These are phyloP conservation scores for Aspergillus amoenus DNA, from an alignment of 2,329 filamentous ascomycete genomes.

Conservation along the genomic window DNA sequence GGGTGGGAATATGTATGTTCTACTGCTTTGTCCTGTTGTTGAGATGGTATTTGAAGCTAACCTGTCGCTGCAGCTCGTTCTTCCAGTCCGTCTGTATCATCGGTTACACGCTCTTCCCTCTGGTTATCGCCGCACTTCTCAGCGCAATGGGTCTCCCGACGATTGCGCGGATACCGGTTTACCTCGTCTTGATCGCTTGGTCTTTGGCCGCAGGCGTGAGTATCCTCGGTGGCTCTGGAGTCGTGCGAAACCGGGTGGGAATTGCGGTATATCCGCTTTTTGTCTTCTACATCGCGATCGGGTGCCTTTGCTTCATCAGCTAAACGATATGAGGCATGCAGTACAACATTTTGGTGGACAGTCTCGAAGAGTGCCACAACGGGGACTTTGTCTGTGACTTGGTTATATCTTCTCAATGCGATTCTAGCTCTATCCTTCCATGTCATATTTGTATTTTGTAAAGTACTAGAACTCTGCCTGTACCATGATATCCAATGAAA, in stretches of 20 bases:
- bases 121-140: constrained; percentile 88
- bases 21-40: not conserved
- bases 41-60: constrained; percentile 18
- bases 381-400: not conserved
- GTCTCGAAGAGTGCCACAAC: not conserved
- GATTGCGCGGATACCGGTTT: constrained; percentile 85
- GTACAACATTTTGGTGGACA: not conserved
- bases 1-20: constrained; percentile 89
- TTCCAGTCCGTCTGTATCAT: constrained; percentile 98
- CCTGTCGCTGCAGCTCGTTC: constrained; percentile 69
- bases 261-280: constrained; percentile 94
- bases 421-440: constrained; percentile 4
- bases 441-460: constrained; percentile 4
- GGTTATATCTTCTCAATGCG: constrained; percentile 8
- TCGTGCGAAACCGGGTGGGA: constrained; percentile 89
- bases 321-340: constrained; percentile 43
- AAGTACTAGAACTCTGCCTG: constrained; percentile 13
- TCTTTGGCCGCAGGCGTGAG: constrained; percentile 93
- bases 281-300: constrained; percentile 90
- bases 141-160: constrained; percentile 78
- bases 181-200: constrained; percentile 85
- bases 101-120: constrained; percentile 94
- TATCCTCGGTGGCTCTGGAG: constrained; percentile 91
- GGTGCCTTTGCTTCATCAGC: constrained; percentile 96
- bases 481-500: constrained; percentile 24